phyloP scores from a whole-genome alignment of 208 protist species.

The Porcisia deanei region DNA sequence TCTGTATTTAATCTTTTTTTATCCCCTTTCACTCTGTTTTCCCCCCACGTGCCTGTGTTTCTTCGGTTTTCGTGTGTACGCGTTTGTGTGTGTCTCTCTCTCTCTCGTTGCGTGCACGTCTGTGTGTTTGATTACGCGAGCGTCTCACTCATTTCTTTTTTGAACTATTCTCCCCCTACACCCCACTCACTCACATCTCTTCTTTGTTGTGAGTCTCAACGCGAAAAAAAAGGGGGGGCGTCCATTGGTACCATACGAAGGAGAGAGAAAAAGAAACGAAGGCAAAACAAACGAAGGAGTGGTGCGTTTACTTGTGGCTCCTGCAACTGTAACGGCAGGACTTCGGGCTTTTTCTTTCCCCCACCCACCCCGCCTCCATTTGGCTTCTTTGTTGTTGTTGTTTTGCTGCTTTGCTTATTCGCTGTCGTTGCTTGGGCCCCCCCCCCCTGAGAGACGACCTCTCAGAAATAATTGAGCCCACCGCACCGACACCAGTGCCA shows the following conservation, averaged over 20 bases:
- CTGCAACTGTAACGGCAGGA: no score
- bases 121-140: no score
- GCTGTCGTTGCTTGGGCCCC: not conserved
- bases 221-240: not conserved
- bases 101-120: no score
- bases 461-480: no score
- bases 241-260: not conserved
- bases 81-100: not conserved
- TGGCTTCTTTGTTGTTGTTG: not conserved
- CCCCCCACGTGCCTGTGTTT: not conserved
- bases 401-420: not conserved
- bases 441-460: no score
- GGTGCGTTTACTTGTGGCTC: not conserved
- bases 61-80: not conserved
- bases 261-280: no score
- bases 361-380: not conserved
- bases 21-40: not conserved
- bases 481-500: not conserved
- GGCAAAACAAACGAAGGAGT: no score
- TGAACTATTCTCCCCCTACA: no score
- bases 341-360: not conserved
- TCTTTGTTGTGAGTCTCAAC: not conserved
- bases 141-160: no score
- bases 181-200: not conserved
- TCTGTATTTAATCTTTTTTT: not conserved